Evolutionary conservation across 331 rosid genomes (phyloP).

Genomic region (Prunus yedoensis): DNA sequence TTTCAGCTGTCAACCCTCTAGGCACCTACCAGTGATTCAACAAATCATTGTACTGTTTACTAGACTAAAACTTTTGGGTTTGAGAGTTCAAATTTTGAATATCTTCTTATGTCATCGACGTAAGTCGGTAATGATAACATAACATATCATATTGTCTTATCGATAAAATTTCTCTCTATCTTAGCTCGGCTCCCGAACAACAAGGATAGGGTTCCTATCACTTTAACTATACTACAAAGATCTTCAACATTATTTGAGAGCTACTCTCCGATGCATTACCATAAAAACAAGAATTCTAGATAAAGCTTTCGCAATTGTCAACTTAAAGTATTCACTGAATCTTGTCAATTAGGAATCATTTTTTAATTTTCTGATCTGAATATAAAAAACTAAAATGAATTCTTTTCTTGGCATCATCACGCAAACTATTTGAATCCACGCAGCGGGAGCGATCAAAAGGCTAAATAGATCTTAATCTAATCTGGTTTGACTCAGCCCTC

Average conservation of each 20-base stretch:
- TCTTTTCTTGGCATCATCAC: neutral
- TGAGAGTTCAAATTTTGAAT: neutral
- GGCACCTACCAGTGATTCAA: neutral
- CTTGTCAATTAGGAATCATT: neutral
- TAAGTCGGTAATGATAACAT: too few species aligned
- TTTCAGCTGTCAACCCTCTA: neutral
- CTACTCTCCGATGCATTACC: neutral
- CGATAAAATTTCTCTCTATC: too few species aligned
- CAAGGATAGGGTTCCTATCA: neutral
- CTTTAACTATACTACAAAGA: neutral
- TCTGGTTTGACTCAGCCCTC: neutral
- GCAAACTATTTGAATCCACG: conserved; percentile 1
- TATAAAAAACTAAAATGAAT: neutral
- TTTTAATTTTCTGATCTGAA: neutral
- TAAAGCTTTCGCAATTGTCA: neutral
- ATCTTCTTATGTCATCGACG: too few species aligned
- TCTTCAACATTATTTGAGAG: neutral
- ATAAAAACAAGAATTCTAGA: neutral
- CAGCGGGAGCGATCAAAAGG: neutral
- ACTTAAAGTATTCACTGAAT: neutral
- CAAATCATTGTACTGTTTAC: neutral
- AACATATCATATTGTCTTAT: too few species aligned
- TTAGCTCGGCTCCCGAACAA: too few species aligned
- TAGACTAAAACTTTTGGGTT: neutral
- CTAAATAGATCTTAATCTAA: neutral